Base-by-base conservation (phyloP, 257 asterid genomes). In the Eustoma russellianum region DNA sequence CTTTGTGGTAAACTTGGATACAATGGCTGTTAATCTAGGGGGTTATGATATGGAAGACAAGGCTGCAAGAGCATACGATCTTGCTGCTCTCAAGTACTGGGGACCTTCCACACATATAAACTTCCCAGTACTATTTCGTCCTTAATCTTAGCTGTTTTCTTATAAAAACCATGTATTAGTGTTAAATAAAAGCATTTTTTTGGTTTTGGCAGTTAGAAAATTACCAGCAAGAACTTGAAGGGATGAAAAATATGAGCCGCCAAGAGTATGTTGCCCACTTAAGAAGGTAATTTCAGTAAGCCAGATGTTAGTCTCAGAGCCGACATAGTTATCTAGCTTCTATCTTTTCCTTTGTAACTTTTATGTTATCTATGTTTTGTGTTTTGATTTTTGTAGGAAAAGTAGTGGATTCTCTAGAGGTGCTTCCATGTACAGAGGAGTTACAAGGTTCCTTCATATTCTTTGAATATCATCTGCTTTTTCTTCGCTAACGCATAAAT, bases 11-110 rank as follows among this genome's bases (percentile, higher is more conserved):
- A 24, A 24, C 2, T 24, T 2, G 30, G 3, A 19, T 0, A 24
- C 30, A 24, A 24, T 24, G 30, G 30, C 30, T 24, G 30, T 24
- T 24, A 19, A 11, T 59, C 7, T 54, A 90, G 96, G 98, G 16
- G 95, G 95, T 13, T 90, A 86, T 77, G 96, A 90, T 65, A 82
- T 79, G 95, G 98, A 90, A 69, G 96, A 82, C 68, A 90, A 90
- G 69, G 98, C 98, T 71, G 98, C 98, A 6, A 83, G 96, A 70
- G 88, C 98, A 0, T 90, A 90, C 67, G 98, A 90, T 69, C 92
- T 75, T 64, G 98, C 98, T 46, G 98, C 98, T 3, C 82, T 90
- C 1, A 90, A 90, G 62, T 90, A 90, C 49, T 90, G 98, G 98
- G 98, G 98, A n/a, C 80, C 88, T 55, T 66, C 95, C 0, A 81